These are phyloP conservation scores for Fraxinus platypoda DNA, from an alignment of 305 asterid genomes.

Conservation along the genomic window DNA sequence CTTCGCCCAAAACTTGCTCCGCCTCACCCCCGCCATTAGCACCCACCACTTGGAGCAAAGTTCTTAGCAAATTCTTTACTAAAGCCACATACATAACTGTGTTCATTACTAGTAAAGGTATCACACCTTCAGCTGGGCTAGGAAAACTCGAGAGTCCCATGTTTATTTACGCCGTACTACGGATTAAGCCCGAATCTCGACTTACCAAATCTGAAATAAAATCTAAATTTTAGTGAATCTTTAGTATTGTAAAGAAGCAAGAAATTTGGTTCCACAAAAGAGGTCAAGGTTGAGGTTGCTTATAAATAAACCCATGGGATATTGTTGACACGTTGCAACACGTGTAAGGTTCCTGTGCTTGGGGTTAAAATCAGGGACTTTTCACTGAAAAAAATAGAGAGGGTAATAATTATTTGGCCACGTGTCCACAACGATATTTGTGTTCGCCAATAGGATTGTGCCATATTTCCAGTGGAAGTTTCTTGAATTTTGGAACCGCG, in stretches of 20 bases:
- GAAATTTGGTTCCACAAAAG: not conserved
- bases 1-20: not conserved
- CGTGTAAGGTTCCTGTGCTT: constrained; percentile 26
- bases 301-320: constrained; percentile 2
- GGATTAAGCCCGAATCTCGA: not conserved
- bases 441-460: constrained; percentile 18
- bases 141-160: constrained; percentile 49
- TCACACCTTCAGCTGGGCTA: constrained; percentile 43
- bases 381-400: not conserved
- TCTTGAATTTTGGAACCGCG: constrained; percentile 25
- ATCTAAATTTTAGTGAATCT: not conserved
- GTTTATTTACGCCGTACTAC: not conserved
- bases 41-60: constrained; percentile 30
- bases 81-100: constrained; percentile 40
- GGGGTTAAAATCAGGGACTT: constrained; percentile 5
- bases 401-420: constrained; percentile 2
- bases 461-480: constrained; percentile 20
- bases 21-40: not conserved
- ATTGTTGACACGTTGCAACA: constrained; percentile 26
- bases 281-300: not conserved
- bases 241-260: not conserved
- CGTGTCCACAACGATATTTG: constrained; percentile 14
- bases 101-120: constrained; percentile 43
- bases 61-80: constrained; percentile 38
- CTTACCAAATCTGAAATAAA: not conserved